These are phyloP conservation scores for Camelina sativa DNA, from an alignment of 345 rosid species.

Conservation along the genomic window DNA sequence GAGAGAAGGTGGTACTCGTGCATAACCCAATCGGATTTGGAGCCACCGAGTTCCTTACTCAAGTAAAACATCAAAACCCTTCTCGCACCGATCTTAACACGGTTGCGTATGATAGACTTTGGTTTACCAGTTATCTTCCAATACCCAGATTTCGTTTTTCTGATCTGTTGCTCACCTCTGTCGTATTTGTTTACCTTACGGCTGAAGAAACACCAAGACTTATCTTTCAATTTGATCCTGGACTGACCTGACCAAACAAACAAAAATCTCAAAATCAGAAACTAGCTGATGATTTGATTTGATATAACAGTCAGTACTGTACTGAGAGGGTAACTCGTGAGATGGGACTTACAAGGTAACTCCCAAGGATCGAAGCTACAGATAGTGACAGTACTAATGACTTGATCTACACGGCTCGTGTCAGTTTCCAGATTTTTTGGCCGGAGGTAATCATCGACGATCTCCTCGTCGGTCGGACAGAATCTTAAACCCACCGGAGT, in stretches of 20 bases:
- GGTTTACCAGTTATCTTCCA: constrained; percentile 60
- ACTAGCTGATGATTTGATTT: background rate
- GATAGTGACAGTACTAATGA: constrained; percentile 49
- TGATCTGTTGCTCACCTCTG: constrained; percentile 29
- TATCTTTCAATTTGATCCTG: constrained; percentile 30
- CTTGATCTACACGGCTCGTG: constrained; percentile 6
- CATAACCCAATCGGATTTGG: constrained; percentile 41
- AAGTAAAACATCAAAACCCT: constrained; percentile 51
- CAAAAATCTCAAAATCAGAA: background rate
- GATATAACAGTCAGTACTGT: background rate
- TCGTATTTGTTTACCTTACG: constrained; percentile 37
- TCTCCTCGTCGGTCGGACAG: constrained; percentile 53
- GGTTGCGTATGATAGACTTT: constrained; percentile 22
- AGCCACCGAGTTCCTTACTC: constrained; percentile 3
- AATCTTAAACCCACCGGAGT: constrained; percentile 47
- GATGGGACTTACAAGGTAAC: constrained; percentile 42
- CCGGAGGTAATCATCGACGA: constrained; percentile 46
- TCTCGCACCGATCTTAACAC: constrained; percentile 46
- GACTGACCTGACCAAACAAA: constrained; percentile 21
- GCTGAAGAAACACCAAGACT: constrained; percentile 52
- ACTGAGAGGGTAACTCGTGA: background rate
- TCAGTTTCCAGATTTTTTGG: constrained; percentile 37
- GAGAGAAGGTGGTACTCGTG: constrained; percentile 40
- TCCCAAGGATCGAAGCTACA: constrained; percentile 57
- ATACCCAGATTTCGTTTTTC: constrained; percentile 49